A percentile compares a stretch with the other conserved stretches of the same genome.
These are phyloP conservation scores for Diddensiella santjacobensis DNA, from an alignment of 805 yeast genomes.

Conservation along the genomic window DNA sequence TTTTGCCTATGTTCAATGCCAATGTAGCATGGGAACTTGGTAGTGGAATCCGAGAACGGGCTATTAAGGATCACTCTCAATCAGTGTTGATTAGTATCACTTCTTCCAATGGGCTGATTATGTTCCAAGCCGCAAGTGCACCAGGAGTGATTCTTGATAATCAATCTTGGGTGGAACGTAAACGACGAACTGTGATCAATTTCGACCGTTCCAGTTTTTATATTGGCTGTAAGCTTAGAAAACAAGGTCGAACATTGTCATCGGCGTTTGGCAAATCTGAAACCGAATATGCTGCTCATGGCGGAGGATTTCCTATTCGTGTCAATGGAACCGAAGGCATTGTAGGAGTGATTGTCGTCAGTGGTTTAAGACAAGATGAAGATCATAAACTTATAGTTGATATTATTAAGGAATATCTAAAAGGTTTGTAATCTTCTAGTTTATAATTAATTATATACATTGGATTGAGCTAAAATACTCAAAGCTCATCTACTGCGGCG, in stretches of 20 bases:
- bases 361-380: slow-evolving; percentile 29
- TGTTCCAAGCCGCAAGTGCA: slow-evolving; percentile 28
- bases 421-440: neutral
- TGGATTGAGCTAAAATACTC: too few relatives aligned
- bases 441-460: too few relatives aligned
- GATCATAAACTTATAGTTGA: slow-evolving; percentile 28
- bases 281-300: slow-evolving; percentile 28
- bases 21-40: slow-evolving; percentile 75
- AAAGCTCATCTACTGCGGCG: too few relatives aligned
- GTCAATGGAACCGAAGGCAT: slow-evolving; percentile 31
- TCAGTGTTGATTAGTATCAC: slow-evolving; percentile 29
- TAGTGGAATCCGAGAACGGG: slow-evolving; percentile 76
- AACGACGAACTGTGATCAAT: slow-evolving; percentile 27
- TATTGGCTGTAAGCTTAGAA: slow-evolving; percentile 28
- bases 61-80: slow-evolving; percentile 34
- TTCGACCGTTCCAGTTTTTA: slow-evolving; percentile 29
- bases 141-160: slow-evolving; percentile 33
- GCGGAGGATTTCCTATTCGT: slow-evolving; percentile 34
- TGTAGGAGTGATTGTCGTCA: slow-evolving; percentile 30
- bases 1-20: slow-evolving; percentile 29
- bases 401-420: slow-evolving; percentile 19
- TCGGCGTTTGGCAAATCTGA: slow-evolving; percentile 24
- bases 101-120: slow-evolving; percentile 23
- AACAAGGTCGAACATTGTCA: slow-evolving; percentile 21
- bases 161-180: slow-evolving; percentile 30